Evolutionary conservation across 768 basidiomycete genomes (phyloP), one percentile per base, ranked within the genome.

Genomic region (Tylopilus balloui): DNA sequence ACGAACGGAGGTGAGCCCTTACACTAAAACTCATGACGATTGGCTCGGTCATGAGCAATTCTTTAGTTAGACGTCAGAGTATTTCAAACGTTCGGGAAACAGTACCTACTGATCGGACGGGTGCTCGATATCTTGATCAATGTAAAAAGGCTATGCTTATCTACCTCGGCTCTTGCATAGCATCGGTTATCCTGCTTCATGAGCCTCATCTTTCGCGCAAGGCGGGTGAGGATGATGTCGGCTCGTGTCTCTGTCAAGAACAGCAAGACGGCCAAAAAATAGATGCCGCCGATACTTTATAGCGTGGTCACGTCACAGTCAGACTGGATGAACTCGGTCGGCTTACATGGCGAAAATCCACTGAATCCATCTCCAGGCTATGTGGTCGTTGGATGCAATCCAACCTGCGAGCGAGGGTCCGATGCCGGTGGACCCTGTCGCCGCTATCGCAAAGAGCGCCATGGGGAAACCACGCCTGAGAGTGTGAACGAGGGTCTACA

Each of bases 281-380:
- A 82, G 1, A 71, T 58, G 3, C 75, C 81, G 24, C 73, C 73
- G 27, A 80, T 59, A 42, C 88, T 86, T 44, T 56, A 47, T 29
- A 44, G 5, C 46, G 52, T 35, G 13, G 7, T 48, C 42, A 20
- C 5, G 17, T 47, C 32, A 34, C 6, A 6, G 25, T 43, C 15
- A 7, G 46, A 34, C n/a, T 6, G 20, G 40, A 40, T 42, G 42
- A 36, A 42, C 36, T 11, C 10, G 7, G 28, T 29, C 14, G 38
- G 61, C 58, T 47, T 34, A 81, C 83, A 84, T 86, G 58, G 81
- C 71, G 53, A 82, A 80, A 9, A 88, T 76, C 88, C 88, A 91
- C 58, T 89, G 81, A 21, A 93, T 88, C 87, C 88, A 91, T 23
- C 87, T 72, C 87, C 89, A 91, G 53, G 74, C 73, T 1, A 90